Base-by-base conservation (phyloP, 495 filamentous ascomycete species). In the Halenospora varia region DNA sequence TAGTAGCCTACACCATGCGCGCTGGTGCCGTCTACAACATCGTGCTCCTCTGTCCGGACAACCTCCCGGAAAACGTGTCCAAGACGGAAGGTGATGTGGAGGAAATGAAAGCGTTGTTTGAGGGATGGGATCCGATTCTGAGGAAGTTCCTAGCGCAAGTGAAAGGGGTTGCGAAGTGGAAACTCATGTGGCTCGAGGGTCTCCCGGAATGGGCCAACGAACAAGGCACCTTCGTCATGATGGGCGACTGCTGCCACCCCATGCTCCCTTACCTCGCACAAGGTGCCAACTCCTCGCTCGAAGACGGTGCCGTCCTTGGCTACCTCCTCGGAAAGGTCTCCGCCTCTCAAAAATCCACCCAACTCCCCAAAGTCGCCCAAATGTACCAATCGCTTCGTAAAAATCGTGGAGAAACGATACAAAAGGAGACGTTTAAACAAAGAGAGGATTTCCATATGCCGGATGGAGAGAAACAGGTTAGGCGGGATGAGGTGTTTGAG, bases 181-280 rank as follows among this genome's bases (percentile, higher is more conserved):
- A 72, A 48, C 70, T 83, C 11, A 74, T 77, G 71, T 74, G 69
- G 70, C 56, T 73, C 6, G 68, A 73, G n/a, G 55, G 62, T 22
- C 53, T 75, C 42, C 66, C 68, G 3, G 41, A 67, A 24, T 78
- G 75, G 75, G 69, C 72, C 10, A 70, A 72, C 48, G 26, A 68
- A 10, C 41, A 68, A 51, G 73, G 73, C 0, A 72, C 66, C 2
- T 75, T 77, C 52, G 63, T 73, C 46, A 71, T 77, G 66, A 72
- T 71, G 42, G 84, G 84, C 9, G 85, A 88, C 56, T 76, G 81
- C 51, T 87, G 84, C 54, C 84, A 88, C 57, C 83, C 84, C 10
- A 87, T 86, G 74, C 74, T 88, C 17, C 85, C 85, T 15, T 87
- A 88, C 55, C 72, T 87, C 10, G 84, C 84, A 0, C 85, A 88